Base-by-base conservation (phyloP, 768 basidiomycete genomes). In the Macrolepiota albuminosa region DNA sequence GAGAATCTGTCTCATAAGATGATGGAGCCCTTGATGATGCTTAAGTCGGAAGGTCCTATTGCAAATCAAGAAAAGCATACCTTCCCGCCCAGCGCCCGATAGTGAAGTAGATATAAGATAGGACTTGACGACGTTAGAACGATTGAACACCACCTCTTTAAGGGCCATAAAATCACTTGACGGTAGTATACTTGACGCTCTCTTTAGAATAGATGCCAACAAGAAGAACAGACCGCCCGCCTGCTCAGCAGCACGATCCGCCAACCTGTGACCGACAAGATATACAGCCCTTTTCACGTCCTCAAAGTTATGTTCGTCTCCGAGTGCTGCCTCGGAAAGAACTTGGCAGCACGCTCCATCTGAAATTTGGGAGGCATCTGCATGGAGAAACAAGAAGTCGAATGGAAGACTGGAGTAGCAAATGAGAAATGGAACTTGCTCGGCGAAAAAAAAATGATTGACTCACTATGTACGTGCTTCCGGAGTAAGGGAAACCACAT, bases 301-400 rank as follows among this genome's bases (percentile, higher is more conserved):
- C 18, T 65, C 57, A 4, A 73, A 29, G 0, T 70, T 68, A 6
- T 72, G 66, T 0, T 63, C 62, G 2, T 36, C 54, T 5, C 63
- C 40, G 34, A 76, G 72, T 13, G 81, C 65, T 10, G 64, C 59
- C 4, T 73, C 69, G 13, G 76, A 61, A 4, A 87, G 72, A 37
- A 75, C 66, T 11, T 67, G 59, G 9, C 76, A 75, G 33, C 67
- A 70, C 4, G 57, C 42, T 24, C 64, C 66, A 31, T 76, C 69
- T 4, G 50, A 54, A 6, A 78, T 56, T 31, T 75, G 64, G 2
- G 59, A 45, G 3, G 64, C 45, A 3, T 63, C 58, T 3, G 74
- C 67, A 62, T 76, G 70, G 8, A 80, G 56, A 65, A 82, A 83
- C 18, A 85, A 60, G 68, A 71, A 75, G 21, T 78, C 78, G 61